Conservation (phyloP, 2,329 filamentous ascomycete species). For the Fusarium camptoceras region DNA sequence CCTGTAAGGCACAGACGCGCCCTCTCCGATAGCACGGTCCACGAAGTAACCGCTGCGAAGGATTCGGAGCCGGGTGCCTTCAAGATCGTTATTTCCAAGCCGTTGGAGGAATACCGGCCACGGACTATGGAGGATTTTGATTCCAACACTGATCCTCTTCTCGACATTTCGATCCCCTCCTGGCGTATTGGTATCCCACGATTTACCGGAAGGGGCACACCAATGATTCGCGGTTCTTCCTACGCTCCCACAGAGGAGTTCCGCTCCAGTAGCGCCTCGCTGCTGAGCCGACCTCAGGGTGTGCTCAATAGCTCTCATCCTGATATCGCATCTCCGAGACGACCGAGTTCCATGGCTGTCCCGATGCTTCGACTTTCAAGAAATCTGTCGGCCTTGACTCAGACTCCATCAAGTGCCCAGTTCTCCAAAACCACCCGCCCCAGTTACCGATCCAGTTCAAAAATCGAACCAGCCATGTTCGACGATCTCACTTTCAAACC, state of each 20-base stretch:
- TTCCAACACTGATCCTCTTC: constrained; percentile 60
- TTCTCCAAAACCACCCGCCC: constrained; percentile 57
- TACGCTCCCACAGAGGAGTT: constrained; percentile 81
- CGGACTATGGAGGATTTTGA: constrained; percentile 71
- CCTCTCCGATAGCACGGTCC: constrained; percentile 81
- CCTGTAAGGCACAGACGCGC: constrained; percentile 67
- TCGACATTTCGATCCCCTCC: constrained; percentile 83
- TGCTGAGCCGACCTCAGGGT: constrained; percentile 54
- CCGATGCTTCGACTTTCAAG: constrained; percentile 51
- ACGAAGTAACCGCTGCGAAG: constrained; percentile 67
- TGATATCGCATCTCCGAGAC: constrained; percentile 47
- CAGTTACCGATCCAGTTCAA: constrained; percentile 62
- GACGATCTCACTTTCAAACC: constrained; percentile 84
- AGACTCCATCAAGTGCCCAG: constrained; percentile 53
- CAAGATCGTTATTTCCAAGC: constrained; percentile 83
- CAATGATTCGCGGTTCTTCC: constrained; percentile 83
- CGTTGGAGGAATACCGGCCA: constrained; percentile 68
- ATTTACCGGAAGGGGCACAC: constrained; percentile 81
- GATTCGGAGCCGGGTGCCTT: constrained; percentile 75
- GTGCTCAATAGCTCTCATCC: constrained; percentile 42
- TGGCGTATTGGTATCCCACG: constrained; percentile 85
- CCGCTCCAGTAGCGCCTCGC: constrained; percentile 69
- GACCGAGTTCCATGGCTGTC: constrained; percentile 54
- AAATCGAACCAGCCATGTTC: constrained; percentile 81
- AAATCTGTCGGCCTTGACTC: constrained; percentile 38